Conservation (phyloP, 192 early-diverging fungal species). For the Umbelopsis ramanniana region DNA sequence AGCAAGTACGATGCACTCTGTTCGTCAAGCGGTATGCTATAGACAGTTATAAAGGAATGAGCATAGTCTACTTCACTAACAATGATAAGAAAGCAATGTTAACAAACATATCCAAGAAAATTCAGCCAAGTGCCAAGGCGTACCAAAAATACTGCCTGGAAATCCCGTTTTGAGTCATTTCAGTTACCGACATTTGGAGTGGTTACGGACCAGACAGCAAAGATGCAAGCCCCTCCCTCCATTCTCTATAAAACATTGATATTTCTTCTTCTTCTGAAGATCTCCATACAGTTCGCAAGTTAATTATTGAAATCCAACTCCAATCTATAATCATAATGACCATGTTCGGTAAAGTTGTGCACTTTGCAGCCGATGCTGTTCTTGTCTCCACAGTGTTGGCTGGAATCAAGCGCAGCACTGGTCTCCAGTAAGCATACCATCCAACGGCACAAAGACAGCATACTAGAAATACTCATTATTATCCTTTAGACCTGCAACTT, state of each 20-base stretch:
- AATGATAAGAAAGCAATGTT: no score
- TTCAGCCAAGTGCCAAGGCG: background rate
- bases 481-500: slow-evolving; percentile 44
- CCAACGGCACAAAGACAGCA: background rate
- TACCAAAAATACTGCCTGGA: background rate
- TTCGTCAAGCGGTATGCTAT: background rate
- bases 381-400: slow-evolving; percentile 62
- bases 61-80: no score
- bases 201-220: background rate
- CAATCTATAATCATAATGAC: background rate
- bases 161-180: slow-evolving; percentile 14
- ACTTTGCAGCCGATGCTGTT: slow-evolving; percentile 59
- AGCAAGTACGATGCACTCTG: background rate
- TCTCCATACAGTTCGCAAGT: background rate
- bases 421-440: slow-evolving; percentile 38
- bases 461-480: background rate
- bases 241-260: background rate
- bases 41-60: no score
- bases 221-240: no score
- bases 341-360: slow-evolving; percentile 54
- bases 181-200: background rate
- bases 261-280: background rate
- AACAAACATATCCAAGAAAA: background rate
- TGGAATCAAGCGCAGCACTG: slow-evolving; percentile 61
- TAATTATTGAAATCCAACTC: background rate